Base-by-base conservation (phyloP, 2,329 filamentous ascomycete genomes). In the Fusarium tanahbumbuense region DNA sequence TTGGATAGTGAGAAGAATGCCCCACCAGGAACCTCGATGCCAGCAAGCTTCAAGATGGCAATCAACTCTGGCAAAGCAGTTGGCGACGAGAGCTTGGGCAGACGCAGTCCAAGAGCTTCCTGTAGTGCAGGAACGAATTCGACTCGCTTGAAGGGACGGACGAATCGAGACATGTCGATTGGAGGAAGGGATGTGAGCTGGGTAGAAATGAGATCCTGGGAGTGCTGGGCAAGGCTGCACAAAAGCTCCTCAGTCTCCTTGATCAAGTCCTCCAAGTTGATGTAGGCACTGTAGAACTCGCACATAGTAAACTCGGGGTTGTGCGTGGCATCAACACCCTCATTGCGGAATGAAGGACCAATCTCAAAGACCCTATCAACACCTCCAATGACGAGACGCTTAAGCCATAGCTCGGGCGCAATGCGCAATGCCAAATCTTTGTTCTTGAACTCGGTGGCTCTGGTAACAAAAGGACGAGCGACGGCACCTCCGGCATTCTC, bases 241-340 rank as follows among this genome's bases (percentile, higher is more conserved):
- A 98, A 80, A 49, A 98, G 81, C 16, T 85, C 82, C 78, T 96
- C 92, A 1, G 95, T 98, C 77, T 90, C 88, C 22, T 80, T 77
- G 76, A 97, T 94, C 53, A 98, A 83, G 44, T 92, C 88, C 37
- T 89, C 83, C 0, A 98, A 86, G 69, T 91, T 92, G 64, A 91
- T 89, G 75, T 94, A 97, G 5, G 94, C 91, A 66, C 92, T 91
- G 81, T 99, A 99, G 81, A 97, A 98, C 81, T 99, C 96, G 83
- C 95, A 98, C 64, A 93, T 98, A 46, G 93, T 96, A 81, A 98
- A 99, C 78, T 99, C 96, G 1, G 96, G 95, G 77, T 99, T 99
- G 78, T 99, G 96, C 0, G 93, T 97, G 30, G 87, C 88, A 78
- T 98, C 94, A 37, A 97, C 82, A 79, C 93, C 93, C 82, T 99